Evolutionary conservation across 192 early-diverging fungal genomes (phyloP), one percentile per base, ranked within the genome.

Genomic region (Coemansia sp.): DNA sequence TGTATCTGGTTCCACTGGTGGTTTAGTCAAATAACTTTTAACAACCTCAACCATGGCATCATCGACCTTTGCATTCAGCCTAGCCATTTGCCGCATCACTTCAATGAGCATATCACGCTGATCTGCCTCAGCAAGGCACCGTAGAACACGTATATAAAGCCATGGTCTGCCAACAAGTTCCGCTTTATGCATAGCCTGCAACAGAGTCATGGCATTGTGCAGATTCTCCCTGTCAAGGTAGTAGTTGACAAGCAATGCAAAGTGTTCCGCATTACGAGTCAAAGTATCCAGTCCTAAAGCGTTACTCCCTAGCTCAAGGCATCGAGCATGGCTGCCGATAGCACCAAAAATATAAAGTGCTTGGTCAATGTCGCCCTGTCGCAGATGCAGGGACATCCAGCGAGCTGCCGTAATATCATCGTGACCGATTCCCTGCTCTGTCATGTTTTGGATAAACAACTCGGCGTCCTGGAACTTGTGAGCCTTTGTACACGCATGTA

Each of bases 311-410:
- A 72, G 44, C 28, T 33, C 34, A 10, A 32, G 29, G 50, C 56
- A 65, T 14, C 30, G 30, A 1, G 40, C 36, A 9, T 25, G 9
- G 44, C 47, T 47, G 43, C 45, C 58, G 15, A 72, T 52, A 1
- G 57, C 52, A 18, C 28, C 18, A 23, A 72, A 51, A 17, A 72
- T 28, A 2, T 22, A 11, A 43, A 64, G 33, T 2, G 69, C 69
- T 1, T 49, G 49, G 9, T 37, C 18, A 15, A 53, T 40, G 25
- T 72, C 53, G 23, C 18, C 46, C 18, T 14, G 42, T 2, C 36
- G 18, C 39, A 65, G 17, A n/a, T 55, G 57, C 15, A 60, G 35
- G 17, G 22, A 25, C 27, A 72, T 64, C 69, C 62, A 59, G n/a
- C 33, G 24, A 1, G 17, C 26, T 4, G 55, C 60, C 3, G 65